Evolutionary conservation across 2,329 filamentous ascomycete species (phyloP).

Genomic region (Furcasterigmium furcatum): DNA sequence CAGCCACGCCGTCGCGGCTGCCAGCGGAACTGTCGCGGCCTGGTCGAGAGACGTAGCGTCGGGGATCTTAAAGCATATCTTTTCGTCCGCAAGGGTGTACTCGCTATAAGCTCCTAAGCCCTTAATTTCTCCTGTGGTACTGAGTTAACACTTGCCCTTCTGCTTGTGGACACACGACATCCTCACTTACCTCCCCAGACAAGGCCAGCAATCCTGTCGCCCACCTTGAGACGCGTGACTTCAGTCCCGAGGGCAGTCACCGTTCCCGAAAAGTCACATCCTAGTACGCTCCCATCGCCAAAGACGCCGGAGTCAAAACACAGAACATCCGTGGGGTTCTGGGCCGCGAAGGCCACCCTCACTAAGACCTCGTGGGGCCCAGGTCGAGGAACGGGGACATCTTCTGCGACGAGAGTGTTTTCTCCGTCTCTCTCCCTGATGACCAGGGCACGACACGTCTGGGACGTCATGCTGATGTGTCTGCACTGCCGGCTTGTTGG

Average conservation of each 20-base stretch:
- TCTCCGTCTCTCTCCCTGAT: too few relatives aligned
- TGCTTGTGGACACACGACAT: too few relatives aligned
- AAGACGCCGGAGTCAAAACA: conserved; percentile 30
- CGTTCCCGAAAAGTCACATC: conserved; percentile 30
- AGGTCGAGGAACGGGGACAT: conserved; percentile 7
- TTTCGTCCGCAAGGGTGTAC: conserved; percentile 34
- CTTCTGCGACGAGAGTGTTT: too few relatives aligned
- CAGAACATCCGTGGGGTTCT: conserved; percentile 24
- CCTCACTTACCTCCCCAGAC: conserved; percentile 26
- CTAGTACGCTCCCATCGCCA: conserved; percentile 30
- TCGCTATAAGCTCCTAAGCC: conserved; percentile 33
- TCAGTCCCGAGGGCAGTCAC: conserved; percentile 25
- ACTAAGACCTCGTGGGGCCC: conserved; percentile 16
- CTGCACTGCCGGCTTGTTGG: too few relatives aligned
- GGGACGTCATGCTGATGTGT: too few relatives aligned
- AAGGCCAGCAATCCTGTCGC: conserved; percentile 18
- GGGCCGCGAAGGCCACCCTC: conserved; percentile 15
- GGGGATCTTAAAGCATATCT: conserved; percentile 35
- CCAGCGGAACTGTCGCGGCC: conserved; percentile 35
- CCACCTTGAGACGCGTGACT: conserved; percentile 11
- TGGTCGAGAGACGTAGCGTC: conserved; percentile 19
- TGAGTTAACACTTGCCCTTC: too few relatives aligned
- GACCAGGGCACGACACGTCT: too few relatives aligned
- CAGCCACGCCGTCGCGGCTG: conserved; percentile 32
- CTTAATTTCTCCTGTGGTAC: conserved; percentile 16